Evolutionary conservation across 192 early-diverging fungal species (phyloP).

Genomic region (Coemansia sp.): DNA sequence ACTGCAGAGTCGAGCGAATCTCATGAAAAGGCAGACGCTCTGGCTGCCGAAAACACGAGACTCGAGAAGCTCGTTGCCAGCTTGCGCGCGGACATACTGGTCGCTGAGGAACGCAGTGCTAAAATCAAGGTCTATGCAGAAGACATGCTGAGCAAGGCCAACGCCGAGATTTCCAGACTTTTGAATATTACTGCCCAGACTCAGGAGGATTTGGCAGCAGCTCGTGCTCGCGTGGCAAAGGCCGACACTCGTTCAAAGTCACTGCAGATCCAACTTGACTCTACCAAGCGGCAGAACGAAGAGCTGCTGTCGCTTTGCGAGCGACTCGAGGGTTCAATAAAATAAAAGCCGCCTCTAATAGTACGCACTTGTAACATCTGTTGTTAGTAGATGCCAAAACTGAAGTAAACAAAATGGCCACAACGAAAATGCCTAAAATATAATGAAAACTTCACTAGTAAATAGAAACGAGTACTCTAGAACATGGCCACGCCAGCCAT

Average conservation of each 20-base stretch:
- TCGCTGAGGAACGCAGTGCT: constrained; percentile 38
- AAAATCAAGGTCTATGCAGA: constrained; percentile 43
- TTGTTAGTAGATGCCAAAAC: no score
- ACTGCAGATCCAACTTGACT: constrained; percentile 34
- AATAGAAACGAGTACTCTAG: constrained; percentile 11
- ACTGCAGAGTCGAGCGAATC: constrained; percentile 14
- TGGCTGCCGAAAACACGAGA: constrained; percentile 20
- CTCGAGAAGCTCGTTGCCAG: constrained; percentile 16
- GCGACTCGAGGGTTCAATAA: constrained; percentile 17
- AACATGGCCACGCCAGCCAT: constrained; percentile 45
- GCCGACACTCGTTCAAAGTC: constrained; percentile 23
- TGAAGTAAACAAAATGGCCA: background rate
- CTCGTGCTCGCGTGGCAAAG: constrained; percentile 6
- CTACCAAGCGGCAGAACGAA: constrained; percentile 29
- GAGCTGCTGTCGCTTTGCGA: constrained; percentile 36
- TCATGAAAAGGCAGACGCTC: constrained; percentile 8
- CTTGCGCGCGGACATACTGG: constrained; percentile 30
- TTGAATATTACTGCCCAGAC: background rate
- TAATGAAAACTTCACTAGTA: no score
- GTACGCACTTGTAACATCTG: background rate
- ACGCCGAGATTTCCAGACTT: constrained; percentile 31
- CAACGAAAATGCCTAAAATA: no score
- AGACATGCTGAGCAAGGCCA: constrained; percentile 36
- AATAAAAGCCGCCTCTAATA: background rate
- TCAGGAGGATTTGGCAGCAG: background rate